A percentile compares a stretch with the other conserved stretches of the same genome.
Conservation (phyloP, 2,329 filamentous ascomycete genomes). For the Fonsecaea pugnacius region DNA sequence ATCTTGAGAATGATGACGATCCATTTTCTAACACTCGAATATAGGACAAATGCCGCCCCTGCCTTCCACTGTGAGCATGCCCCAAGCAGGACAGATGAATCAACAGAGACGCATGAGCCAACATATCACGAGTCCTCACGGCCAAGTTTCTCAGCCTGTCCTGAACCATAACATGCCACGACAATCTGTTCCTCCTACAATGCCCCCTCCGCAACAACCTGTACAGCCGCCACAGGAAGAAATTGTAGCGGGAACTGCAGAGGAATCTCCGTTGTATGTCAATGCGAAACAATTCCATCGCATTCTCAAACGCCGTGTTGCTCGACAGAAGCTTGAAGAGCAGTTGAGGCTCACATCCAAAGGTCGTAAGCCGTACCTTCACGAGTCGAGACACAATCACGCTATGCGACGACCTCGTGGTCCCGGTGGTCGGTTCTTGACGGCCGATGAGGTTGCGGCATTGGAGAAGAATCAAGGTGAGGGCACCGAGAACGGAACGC, state of each 20-base stretch:
- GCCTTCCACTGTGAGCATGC: slow-evolving; percentile 55
- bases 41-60: slow-evolving; percentile 42
- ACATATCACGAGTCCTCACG: slow-evolving; percentile 71
- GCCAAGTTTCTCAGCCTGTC: slow-evolving; percentile 73
- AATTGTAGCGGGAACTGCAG: slow-evolving; percentile 70
- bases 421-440: slow-evolving; percentile 92
- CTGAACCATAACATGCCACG: slow-evolving; percentile 68
- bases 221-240: slow-evolving; percentile 74
- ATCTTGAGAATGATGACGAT: background rate
- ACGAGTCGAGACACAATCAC: slow-evolving; percentile 97
- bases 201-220: slow-evolving; percentile 56
- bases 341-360: slow-evolving; percentile 89
- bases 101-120: slow-evolving; percentile 73
- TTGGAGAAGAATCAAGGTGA: slow-evolving; percentile 68
- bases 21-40: slow-evolving; percentile 22
- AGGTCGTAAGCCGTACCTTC: slow-evolving; percentile 92
- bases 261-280: slow-evolving; percentile 94
- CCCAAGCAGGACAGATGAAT: slow-evolving; percentile 60
- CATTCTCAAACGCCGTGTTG: slow-evolving; percentile 90
- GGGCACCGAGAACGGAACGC: slow-evolving; percentile 41
- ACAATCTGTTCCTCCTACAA: slow-evolving; percentile 55
- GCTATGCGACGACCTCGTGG: slow-evolving; percentile 95
- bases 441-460: slow-evolving; percentile 89
- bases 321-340: slow-evolving; percentile 90
- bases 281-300: slow-evolving; percentile 99